Base-by-base conservation (phyloP, 495 filamentous ascomycete species). In the Umbilicaria muhlenbergii region DNA sequence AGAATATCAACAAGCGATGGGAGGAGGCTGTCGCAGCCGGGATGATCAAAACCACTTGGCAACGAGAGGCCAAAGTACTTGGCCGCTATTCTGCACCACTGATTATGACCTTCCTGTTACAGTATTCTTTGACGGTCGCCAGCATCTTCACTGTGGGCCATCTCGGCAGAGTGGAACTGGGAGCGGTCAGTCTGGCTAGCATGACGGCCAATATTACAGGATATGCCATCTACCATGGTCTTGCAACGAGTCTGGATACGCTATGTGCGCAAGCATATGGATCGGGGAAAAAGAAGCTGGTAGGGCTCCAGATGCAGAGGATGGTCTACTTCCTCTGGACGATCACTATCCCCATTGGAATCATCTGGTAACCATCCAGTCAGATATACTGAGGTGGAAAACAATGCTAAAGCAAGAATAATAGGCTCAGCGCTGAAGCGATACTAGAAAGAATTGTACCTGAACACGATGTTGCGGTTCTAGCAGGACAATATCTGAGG, bases 21-120 rank as follows among this genome's bases (percentile, higher is more conserved):
- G 80, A 86, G 43, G 78, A 81, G 33, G 83, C 84, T 2, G 83
- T 88, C 11, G 66, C 70, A 0, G 70, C 24, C 24, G 83, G 83
- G 7, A 63, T 69, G 45, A 82, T 92, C 47, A 75, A 81, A 39
- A 93, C 86, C 3, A 86, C 84, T 0, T 92, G 85, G 82, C 75
- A 77, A 51, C 73, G 83, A 45, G 86, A 94, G 64, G 71, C 78
- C 1, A 76, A 80, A 57, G 80, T 83, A 0, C 64, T 88, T 32
- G 53, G 58, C 4, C 65, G 63, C 51, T 81, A 80, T 53, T 77
- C 75, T n/a, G 60, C 65, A 14, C 78, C 80, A 0, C 62, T 85
- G 16, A 76, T 85, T 41, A 55, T 80, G 32, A 85, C 81, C 5
- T 86, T 83, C 51, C 45, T 86, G 24, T 71, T 86, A 1, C 81